Conservation (phyloP, 2,329 filamentous ascomycete genomes). For the Taxawa tesnikishii region DNA sequence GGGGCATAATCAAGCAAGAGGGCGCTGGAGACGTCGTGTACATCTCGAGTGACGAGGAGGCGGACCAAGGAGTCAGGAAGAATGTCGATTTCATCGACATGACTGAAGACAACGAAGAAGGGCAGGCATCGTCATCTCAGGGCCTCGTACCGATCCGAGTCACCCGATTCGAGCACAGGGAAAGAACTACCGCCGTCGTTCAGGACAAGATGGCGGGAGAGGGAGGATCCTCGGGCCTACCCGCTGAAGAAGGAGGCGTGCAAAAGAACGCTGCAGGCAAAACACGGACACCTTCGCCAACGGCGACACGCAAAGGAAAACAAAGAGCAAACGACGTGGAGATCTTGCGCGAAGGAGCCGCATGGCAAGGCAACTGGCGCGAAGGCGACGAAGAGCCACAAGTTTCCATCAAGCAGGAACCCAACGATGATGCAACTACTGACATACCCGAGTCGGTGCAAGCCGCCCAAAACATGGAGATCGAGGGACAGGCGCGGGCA, state of each 20-base stretch:
- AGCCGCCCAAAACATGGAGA: background rate
- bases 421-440: constrained; percentile 23
- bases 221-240: background rate
- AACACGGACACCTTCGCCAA: constrained; percentile 6
- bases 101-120: constrained; percentile 31
- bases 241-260: constrained; percentile 4
- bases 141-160: constrained; percentile 42
- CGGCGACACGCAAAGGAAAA: constrained; percentile 22
- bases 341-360: constrained; percentile 26
- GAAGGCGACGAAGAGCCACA: constrained; percentile 22
- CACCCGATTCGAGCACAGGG: constrained; percentile 41
- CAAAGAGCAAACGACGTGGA: constrained; percentile 27
- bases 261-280: constrained; percentile 4
- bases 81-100: constrained; percentile 48
- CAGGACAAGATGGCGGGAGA: background rate
- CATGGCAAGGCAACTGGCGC: constrained; percentile 32
- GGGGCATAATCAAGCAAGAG: constrained; percentile 13
- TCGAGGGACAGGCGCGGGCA: constrained; percentile 15
- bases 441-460: background rate
- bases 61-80: constrained; percentile 32
- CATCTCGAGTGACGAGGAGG: constrained; percentile 37
- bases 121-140: constrained; percentile 10
- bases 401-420: constrained; percentile 41
- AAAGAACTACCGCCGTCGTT: constrained; percentile 22
- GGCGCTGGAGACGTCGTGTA: constrained; percentile 31